A percentile compares a stretch with the other conserved stretches of the same genome.
Evolutionary conservation across 768 basidiomycete genomes (phyloP).

Genomic region (Trametes punicea): DNA sequence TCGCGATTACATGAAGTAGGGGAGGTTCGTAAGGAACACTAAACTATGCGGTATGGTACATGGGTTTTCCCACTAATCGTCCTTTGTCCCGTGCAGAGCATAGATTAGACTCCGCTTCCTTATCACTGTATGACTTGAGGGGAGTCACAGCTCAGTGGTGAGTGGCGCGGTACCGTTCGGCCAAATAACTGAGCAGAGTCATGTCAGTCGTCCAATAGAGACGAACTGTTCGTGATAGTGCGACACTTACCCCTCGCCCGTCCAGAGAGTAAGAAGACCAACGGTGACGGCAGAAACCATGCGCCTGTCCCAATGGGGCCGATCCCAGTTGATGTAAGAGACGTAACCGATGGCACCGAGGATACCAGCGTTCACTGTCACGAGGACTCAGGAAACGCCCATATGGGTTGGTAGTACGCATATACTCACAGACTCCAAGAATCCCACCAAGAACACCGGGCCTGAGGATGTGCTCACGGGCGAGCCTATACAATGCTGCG

Average conservation of each 20-base stretch:
- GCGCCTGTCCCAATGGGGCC: slow-evolving; percentile 60
- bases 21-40: background rate
- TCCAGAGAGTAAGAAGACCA: slow-evolving; percentile 58
- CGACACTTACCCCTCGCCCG: slow-evolving; percentile 60
- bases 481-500: slow-evolving; percentile 47
- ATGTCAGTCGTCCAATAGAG: background rate
- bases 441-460: slow-evolving; percentile 67
- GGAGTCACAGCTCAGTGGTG: slow-evolving; percentile 12
- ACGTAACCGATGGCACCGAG: slow-evolving; percentile 62
- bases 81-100: too few species aligned
- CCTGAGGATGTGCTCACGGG: slow-evolving; percentile 54
- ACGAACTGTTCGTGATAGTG: background rate
- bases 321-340: slow-evolving; percentile 63
- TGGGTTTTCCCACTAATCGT: background rate
- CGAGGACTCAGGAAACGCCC: background rate
- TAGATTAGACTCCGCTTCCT: background rate
- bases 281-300: slow-evolving; percentile 54
- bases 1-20: too few species aligned
- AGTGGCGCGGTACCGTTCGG: slow-evolving; percentile 38
- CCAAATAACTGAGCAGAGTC: slow-evolving; percentile 33
- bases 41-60: slow-evolving; percentile 7
- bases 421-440: slow-evolving; percentile 51
- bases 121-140: background rate
- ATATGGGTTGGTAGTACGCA: background rate
- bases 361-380: slow-evolving; percentile 60